phyloP scores from a whole-genome alignment of 2,329 filamentous ascomycete species.

The Nemania bipapillata region DNA sequence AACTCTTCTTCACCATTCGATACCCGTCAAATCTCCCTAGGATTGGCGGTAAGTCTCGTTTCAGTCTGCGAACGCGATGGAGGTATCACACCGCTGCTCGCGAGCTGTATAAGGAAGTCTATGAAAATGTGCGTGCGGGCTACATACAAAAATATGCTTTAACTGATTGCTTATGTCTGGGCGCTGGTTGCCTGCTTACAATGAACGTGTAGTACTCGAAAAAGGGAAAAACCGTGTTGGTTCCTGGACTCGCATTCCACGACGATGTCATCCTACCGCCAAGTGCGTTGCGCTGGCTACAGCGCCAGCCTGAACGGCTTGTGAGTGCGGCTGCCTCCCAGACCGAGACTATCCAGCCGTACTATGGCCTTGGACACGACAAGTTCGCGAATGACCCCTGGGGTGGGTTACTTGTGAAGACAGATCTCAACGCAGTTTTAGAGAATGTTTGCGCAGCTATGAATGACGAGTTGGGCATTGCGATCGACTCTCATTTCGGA shows the following conservation, averaged over 20 bases:
- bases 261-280: slow-evolving; percentile 58
- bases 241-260: slow-evolving; percentile 56
- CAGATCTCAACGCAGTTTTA: slow-evolving; percentile 52
- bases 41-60: slow-evolving; percentile 34
- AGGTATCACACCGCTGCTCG: slow-evolving; percentile 39
- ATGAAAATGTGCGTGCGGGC: slow-evolving; percentile 40
- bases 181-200: background rate
- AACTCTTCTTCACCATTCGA: slow-evolving; percentile 38
- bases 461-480: slow-evolving; percentile 52
- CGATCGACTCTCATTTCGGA: slow-evolving; percentile 53
- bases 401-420: slow-evolving; percentile 51
- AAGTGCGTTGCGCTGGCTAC: slow-evolving; percentile 55
- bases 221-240: slow-evolving; percentile 55
- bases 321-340: slow-evolving; percentile 54
- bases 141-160: background rate
- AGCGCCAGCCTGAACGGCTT: slow-evolving; percentile 54
- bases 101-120: slow-evolving; percentile 40
- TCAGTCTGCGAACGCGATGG: slow-evolving; percentile 35
- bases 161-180: background rate
- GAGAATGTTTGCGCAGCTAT: slow-evolving; percentile 51
- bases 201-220: slow-evolving; percentile 54
- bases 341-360: slow-evolving; percentile 53
- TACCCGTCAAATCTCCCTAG: slow-evolving; percentile 40
- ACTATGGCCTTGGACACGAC: slow-evolving; percentile 54
- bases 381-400: slow-evolving; percentile 43